Evolutionary conservation across 2,329 filamentous ascomycete genomes (phyloP), one percentile per base, ranked within the genome.

Genomic region (Trichoderma lentiforme): DNA sequence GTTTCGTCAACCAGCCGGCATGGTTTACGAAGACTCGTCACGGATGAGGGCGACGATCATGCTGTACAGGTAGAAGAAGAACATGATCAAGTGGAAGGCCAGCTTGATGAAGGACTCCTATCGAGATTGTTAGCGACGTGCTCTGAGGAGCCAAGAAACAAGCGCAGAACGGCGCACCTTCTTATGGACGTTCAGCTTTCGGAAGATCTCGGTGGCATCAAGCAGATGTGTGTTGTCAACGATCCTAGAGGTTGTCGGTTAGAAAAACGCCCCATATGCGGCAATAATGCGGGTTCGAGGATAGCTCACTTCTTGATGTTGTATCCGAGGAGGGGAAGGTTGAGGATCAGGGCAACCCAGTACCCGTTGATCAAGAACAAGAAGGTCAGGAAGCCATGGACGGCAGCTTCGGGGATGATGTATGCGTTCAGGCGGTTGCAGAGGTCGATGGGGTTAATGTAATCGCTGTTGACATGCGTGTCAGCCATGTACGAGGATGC

Each of bases 401-500:
- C 95, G 76, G 94, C 95, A 79, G 96, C 96, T 89, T 99, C 97
- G 81, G 96, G 96, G 80, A 99, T 92, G 82, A 99, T 99, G 87
- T 99, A 99, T 82, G 95, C 97, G 89, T 99, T 99, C 78, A 99
- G 92, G 79, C 96, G 95, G 91, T 99, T 99, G 92, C 96, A 99
- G 76, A 99, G 95, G 80, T 99, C 96, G 86, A 99, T 99, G 60
- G 96, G 96, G 87, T 99, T 99, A 86, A 99, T 99, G 86, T 99
- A 99, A 86, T 99, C 96, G 86, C 94, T 97, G 30, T 47, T 14
- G 26, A 7, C 9, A 60, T 47, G 43, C 47, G 21, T 18, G 53
- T 72, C 64, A 74, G 73, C 63, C 34, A 43, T 18, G 47, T 36
- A 36, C 57, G 56, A 32, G 12, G 47, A 7, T n/a, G 18, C 32